Percentiles rank a stretch among this genome's conserved stretches.
Evolutionary conservation across 768 basidiomycete species (phyloP).

Genomic region (Mycena epipterygia): DNA sequence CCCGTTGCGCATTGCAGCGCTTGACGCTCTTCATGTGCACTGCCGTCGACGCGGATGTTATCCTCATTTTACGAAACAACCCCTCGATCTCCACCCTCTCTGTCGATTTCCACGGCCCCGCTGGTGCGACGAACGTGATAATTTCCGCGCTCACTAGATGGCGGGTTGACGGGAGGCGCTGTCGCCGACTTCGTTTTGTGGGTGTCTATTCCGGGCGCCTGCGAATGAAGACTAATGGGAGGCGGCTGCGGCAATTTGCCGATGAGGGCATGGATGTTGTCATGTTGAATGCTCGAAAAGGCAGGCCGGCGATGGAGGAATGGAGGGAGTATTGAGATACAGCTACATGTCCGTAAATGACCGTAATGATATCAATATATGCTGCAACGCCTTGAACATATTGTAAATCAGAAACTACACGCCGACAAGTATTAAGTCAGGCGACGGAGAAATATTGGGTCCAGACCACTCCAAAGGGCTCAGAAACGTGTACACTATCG

Average conservation of each 20-base stretch:
- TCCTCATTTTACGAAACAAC: not conserved
- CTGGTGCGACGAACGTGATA: not conserved
- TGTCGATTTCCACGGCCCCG: not conserved
- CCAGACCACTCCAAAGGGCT: no score
- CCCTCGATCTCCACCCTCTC: not conserved
- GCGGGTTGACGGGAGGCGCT: not conserved
- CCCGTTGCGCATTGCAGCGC: not conserved
- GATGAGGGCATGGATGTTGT: not conserved
- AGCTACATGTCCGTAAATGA: no score
- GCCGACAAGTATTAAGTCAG: no score
- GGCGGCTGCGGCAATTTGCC: not conserved
- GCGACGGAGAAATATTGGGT: no score
- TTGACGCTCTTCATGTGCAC: not conserved
- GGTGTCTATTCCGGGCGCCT: not conserved
- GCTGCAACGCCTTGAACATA: no score
- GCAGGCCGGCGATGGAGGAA: not conserved
- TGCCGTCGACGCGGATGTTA: not conserved
- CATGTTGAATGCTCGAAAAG: not conserved
- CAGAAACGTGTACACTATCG: no score
- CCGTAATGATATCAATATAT: no score
- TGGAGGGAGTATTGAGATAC: conserved; percentile 6
- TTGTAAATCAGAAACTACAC: no score
- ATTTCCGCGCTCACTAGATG: conserved; percentile 4
- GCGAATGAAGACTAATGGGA: not conserved
- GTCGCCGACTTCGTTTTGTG: not conserved